Evolutionary conservation across 208 protist species (phyloP), one percentile per base, ranked within the genome.

Genomic region (Hexamita inflata): DNA sequence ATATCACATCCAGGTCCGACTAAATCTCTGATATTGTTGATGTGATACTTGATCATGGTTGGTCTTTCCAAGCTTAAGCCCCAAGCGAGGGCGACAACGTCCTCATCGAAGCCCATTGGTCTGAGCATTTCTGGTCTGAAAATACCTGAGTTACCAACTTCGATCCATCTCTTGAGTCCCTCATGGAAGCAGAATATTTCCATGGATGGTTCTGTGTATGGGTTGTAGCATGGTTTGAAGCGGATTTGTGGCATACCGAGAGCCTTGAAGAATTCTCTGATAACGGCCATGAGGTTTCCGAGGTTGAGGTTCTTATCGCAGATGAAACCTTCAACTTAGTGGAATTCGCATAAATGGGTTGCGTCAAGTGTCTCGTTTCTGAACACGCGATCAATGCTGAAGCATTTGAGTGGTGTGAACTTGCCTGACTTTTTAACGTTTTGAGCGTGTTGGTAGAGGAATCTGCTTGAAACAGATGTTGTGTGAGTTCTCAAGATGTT

Each of bases 191-290:
- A 88, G 81, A 97, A 98, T 75, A 99, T 97, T 82, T 99, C 96
- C 96, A 99, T 98, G 32, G 91, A 96, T 34, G 97, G 97, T 87
- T 99, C 96, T 28, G 97, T 99, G 88, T 99, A 99, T 29, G 97
- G 97, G 86, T 99, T 99, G 87, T 96, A 99, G 41, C 96, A 92
- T 28, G 96, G 94, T 87, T 99, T 99, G 88, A 99, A 99, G 78
- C 90, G 88, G 30, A 98, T 79, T 75, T 94, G 79, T 61, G 89
- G 85, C 39, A 98, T 89, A 30, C 92, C 93, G 65, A 96, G 89
- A 60, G 91, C 89, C 38, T 84, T 82, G 87, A 98, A 99, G 87
- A 99, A 99, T 53, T 89, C 74, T 28, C 89, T 78, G 68, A 99
- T 94, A 7, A 92, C 89, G 78, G 94, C 93, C 85, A 99, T 98